Evolutionary conservation across 495 filamentous ascomycete genomes (phyloP).

Genomic region (Neurospora cerealis): DNA sequence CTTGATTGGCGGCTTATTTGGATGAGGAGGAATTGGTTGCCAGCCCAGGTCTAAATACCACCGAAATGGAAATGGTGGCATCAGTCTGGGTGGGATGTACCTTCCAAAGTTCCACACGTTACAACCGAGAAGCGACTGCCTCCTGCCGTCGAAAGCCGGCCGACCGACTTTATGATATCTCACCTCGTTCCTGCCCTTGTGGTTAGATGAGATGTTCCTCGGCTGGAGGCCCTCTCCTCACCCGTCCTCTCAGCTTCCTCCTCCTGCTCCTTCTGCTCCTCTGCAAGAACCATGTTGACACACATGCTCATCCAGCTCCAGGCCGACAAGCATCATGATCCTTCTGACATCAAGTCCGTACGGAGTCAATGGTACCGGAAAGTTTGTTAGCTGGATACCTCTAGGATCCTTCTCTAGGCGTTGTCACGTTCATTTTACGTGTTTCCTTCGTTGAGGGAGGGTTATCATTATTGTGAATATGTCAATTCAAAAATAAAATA

Average conservation of each 20-base stretch:
- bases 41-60: not conserved
- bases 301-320: too few species aligned
- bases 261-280: not conserved
- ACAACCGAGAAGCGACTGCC: not conserved
- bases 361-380: too few species aligned
- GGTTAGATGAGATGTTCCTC: not conserved
- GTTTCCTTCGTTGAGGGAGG: too few species aligned
- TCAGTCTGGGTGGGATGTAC: not conserved
- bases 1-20: not conserved
- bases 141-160: not conserved
- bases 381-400: too few species aligned
- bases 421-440: too few species aligned
- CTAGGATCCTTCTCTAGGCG: too few species aligned
- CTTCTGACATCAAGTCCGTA: too few species aligned
- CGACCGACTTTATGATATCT: not conserved
- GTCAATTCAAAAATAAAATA: too few species aligned
- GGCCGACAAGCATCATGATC: too few species aligned
- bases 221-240: not conserved
- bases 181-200: not conserved
- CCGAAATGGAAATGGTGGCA: not conserved
- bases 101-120: not conserved
- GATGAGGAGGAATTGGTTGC: not conserved
- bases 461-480: too few species aligned
- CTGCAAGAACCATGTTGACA: not conserved
- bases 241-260: too few species aligned